These are phyloP conservation scores for Mycena vitilis DNA, from an alignment of 768 basidiomycete species.

Conservation along the genomic window DNA sequence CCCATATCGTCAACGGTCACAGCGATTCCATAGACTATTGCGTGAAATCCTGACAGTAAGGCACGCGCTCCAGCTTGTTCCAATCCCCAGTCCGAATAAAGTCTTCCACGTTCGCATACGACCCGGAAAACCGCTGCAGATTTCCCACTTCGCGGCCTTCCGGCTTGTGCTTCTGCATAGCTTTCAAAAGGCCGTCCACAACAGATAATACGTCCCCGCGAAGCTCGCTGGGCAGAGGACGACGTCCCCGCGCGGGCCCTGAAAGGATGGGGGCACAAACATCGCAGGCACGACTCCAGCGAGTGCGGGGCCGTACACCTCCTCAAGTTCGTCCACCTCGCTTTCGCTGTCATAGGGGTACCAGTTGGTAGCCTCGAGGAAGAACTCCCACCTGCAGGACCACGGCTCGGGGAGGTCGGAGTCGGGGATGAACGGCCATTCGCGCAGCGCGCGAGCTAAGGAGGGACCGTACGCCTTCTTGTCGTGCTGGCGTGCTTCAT, in stretches of 20 bases:
- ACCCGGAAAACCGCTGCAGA: background rate
- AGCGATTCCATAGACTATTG: too few species aligned
- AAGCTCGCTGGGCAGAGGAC: background rate
- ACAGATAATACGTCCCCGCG: background rate
- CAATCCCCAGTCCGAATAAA: background rate
- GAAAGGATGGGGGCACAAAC: background rate
- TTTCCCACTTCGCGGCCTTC: background rate
- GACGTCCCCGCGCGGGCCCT: background rate
- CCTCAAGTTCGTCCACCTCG: background rate
- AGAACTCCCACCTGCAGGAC: background rate
- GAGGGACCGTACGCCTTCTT: background rate
- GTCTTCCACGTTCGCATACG: background rate
- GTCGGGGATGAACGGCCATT: constrained; percentile 11
- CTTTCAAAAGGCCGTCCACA: too few species aligned
- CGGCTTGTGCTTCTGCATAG: too few species aligned
- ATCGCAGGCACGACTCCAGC: constrained; percentile 1
- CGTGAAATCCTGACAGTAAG: too few species aligned
- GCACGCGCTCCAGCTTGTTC: background rate
- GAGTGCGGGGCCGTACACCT: background rate
- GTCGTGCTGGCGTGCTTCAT: background rate
- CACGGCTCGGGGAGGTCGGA: constrained; percentile 9
- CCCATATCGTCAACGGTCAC: too few species aligned
- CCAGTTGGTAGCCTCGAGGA: background rate
- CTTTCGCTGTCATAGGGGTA: background rate
- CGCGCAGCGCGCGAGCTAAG: background rate